phyloP scores from a whole-genome alignment of 495 filamentous ascomycete genomes.

The Penicillium taxi region DNA sequence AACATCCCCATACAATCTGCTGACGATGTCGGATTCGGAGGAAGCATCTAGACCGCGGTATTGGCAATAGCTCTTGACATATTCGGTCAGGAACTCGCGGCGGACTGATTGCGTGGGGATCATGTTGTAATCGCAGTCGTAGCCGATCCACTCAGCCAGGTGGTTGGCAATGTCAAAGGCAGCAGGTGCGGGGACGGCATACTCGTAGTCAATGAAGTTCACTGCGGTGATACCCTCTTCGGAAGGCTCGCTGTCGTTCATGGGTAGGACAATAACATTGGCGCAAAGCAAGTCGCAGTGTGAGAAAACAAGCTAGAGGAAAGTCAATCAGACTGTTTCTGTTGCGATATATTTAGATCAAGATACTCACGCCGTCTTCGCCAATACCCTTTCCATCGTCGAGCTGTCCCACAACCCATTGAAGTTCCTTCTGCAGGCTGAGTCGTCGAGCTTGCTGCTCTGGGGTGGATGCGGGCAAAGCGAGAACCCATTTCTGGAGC shows the following conservation, averaged over 20 bases:
- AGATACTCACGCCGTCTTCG: slow-evolving; percentile 60
- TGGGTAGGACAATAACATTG: slow-evolving; percentile 83
- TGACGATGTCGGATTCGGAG: slow-evolving; percentile 53
- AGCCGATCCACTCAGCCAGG: slow-evolving; percentile 97
- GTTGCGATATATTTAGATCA: no score
- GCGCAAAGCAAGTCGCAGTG: slow-evolving; percentile 93
- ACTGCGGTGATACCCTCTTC: slow-evolving; percentile 44
- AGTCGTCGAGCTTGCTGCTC: slow-evolving; percentile 57
- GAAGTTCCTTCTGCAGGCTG: slow-evolving; percentile 65
- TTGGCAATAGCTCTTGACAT: slow-evolving; percentile 50
- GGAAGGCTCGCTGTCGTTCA: slow-evolving; percentile 17
- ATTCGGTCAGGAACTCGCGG: slow-evolving; percentile 73
- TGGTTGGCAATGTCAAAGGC: slow-evolving; percentile 99
- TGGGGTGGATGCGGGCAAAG: slow-evolving; percentile 64
- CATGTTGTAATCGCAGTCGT: slow-evolving; percentile 82
- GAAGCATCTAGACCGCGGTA: slow-evolving; percentile 31
- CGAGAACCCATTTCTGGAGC: slow-evolving; percentile 90
- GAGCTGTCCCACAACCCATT: slow-evolving; percentile 56
- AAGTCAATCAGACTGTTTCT: slow-evolving; percentile 10
- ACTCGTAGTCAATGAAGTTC: slow-evolving; percentile 97
- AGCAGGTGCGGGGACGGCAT: slow-evolving; percentile 84
- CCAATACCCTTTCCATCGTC: slow-evolving; percentile 68
- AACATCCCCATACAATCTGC: slow-evolving; percentile 65
- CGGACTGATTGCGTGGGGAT: slow-evolving; percentile 74
- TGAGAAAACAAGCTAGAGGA: slow-evolving; percentile 71